Percentiles rank a stretch among this genome's conserved stretches.
These are phyloP conservation scores for Brassica juncea DNA, from an alignment of 345 rosid genomes.

Conservation along the genomic window DNA sequence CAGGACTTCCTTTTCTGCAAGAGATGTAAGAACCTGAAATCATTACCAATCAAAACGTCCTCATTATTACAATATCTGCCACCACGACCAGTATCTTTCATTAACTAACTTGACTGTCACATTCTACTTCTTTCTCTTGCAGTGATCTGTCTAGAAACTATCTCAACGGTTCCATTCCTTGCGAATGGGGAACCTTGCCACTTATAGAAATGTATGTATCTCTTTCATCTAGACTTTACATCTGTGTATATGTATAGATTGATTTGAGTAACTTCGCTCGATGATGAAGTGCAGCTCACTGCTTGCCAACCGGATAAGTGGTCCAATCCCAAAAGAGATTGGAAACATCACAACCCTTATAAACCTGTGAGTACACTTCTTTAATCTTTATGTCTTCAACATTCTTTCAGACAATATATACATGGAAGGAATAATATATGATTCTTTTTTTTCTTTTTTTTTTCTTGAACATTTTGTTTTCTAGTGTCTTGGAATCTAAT, in stretches of 20 bases:
- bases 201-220: constrained; percentile 42
- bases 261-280: constrained; percentile 13
- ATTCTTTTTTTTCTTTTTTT: background rate
- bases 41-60: background rate
- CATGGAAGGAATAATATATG: background rate
- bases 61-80: background rate
- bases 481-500: constrained; percentile 44
- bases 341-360: constrained; percentile 49
- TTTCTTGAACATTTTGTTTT: background rate
- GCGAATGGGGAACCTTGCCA: constrained; percentile 50
- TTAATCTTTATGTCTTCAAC: background rate
- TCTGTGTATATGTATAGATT: constrained; percentile 1
- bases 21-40: constrained; percentile 41
- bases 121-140: constrained; percentile 12
- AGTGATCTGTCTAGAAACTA: constrained; percentile 56
- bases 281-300: constrained; percentile 44
- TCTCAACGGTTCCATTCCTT: constrained; percentile 55
- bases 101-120: constrained; percentile 21
- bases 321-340: constrained; percentile 56
- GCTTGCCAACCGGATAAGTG: constrained; percentile 50
- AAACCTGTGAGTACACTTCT: constrained; percentile 45
- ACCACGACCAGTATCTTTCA: background rate
- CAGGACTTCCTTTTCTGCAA: constrained; percentile 46
- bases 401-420: background rate
- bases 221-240: background rate